These are phyloP conservation scores for Paracamarosporium sp. DNA, from an alignment of 2,329 filamentous ascomycete genomes.

Conservation along the genomic window DNA sequence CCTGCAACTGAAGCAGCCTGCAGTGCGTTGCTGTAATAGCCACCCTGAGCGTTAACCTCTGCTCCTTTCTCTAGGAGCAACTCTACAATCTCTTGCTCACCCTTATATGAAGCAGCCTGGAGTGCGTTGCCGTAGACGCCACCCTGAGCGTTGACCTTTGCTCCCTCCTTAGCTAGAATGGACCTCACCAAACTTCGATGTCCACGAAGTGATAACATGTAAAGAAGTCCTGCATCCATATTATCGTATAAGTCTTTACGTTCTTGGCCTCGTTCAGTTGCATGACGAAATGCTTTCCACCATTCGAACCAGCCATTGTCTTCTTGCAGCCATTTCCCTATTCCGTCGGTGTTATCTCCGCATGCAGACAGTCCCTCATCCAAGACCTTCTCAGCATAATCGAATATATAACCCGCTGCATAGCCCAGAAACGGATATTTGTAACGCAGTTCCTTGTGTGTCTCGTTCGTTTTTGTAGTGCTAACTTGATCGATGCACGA, in stretches of 20 bases:
- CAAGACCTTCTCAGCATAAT: conserved; percentile 2
- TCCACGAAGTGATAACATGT: conserved; percentile 3
- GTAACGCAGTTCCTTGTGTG: conserved; percentile 2
- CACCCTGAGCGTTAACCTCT: too few species aligned
- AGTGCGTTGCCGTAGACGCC: too few species aligned
- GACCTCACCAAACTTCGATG: not conserved
- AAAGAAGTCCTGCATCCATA: conserved; percentile 1
- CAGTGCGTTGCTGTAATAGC: too few species aligned
- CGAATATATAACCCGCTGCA: not conserved
- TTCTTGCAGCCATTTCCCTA: not conserved
- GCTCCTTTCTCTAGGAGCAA: conserved; percentile 4
- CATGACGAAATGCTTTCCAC: not conserved
- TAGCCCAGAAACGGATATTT: conserved; percentile 3
- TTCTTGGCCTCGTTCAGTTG: not conserved
- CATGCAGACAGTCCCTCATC: not conserved
- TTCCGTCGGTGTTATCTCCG: not conserved
- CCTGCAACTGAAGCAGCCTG: conserved; percentile 14
- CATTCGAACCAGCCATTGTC: not conserved
- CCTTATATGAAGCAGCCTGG: not conserved
- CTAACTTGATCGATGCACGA: conserved; percentile 1
- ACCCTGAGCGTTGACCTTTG: too few species aligned
- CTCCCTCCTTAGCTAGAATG: conserved; percentile 4
- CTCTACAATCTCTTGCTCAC: not conserved
- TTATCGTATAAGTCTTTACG: not conserved
- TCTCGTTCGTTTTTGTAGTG: not conserved